Base-by-base conservation (phyloP, 305 asterid species). In the Salvia sclarea region DNA sequence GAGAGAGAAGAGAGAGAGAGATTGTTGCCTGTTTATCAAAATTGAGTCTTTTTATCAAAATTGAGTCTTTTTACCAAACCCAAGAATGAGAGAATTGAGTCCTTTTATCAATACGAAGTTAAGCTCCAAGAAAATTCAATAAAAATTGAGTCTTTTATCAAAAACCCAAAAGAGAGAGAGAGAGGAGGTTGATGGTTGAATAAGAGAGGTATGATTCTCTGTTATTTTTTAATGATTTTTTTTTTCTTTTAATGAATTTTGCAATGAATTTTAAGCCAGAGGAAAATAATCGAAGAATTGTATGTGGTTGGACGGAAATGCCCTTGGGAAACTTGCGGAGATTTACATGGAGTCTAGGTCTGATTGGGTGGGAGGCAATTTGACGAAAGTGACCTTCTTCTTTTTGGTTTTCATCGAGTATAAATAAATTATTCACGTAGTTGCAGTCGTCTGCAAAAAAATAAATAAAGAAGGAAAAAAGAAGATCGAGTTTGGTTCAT, bases 361-460 rank as follows among this genome's bases (percentile, higher is more conserved):
- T 72, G 43, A 43, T 50, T 54, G 53, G 8, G 4, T 13, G 40
- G 16, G 1, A 14, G 1, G 1, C 2, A 68, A 73, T 49, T 78
- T 78, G 68, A 69, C 79, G 54, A 41, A 55, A 78, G 18, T 70
- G 74, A 1, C 82, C 76, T 47, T 58, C 45, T 25, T 13, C 0
- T 4, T 8, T 21, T 24, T 2, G 4, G 1, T 53, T 53, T 22
- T 12, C 10, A 24, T 53, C 9, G 7, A 18, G 2, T 8, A 49
- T 22, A 1, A 47, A 47, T 10, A 8, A 12, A n/a, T 33, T 33
- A 33, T 38, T 38, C 6, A 44, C 0, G 20, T 43, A 43, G 8
- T 43, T 6, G 49, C 49, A 43, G 0, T 43, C 3, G 21, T 45
- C 21, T 41, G 47, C 22, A 45, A 4, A 4, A 8, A 14, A n/a